A percentile compares a stretch with the other conserved stretches of the same genome.
Evolutionary conservation across 75 land plant species (phyloP).

Genomic region (Ceratopteris richardii): DNA sequence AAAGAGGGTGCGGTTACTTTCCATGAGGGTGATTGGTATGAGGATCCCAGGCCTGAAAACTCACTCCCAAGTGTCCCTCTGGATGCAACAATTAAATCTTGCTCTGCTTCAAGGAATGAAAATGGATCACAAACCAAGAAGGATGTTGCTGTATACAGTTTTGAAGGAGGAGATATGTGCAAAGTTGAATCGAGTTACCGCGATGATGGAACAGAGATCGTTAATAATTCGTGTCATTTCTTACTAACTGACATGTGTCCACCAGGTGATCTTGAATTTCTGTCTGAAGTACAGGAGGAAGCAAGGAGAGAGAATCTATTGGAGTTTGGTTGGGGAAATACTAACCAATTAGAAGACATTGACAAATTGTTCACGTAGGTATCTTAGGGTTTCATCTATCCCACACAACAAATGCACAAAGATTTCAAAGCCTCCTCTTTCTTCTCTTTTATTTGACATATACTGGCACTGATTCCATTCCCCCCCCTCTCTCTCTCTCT

Average conservation of each 20-base stretch:
- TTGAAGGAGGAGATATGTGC: slow-evolving; percentile 3
- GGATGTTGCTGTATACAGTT: slow-evolving; percentile 1
- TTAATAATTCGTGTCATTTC: slow-evolving; percentile 12
- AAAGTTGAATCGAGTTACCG: slow-evolving; percentile 1
- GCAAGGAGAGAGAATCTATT: slow-evolving; percentile 9
- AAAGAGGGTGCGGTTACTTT: no score
- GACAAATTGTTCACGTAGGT: slow-evolving; percentile 15
- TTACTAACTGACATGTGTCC: slow-evolving; percentile 10
- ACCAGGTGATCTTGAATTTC: slow-evolving; percentile 8
- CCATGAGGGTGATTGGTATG: no score
- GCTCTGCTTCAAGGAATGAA: not conserved
- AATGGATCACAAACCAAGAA: not conserved
- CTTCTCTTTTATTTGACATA: not conserved
- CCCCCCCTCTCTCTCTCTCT: no score
- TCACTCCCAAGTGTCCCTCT: not conserved
- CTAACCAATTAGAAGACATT: slow-evolving; percentile 12
- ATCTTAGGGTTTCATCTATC: not conserved
- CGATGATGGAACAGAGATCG: slow-evolving; percentile 2
- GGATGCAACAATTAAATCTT: not conserved
- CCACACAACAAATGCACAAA: no score
- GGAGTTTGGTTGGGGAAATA: slow-evolving; percentile 14
- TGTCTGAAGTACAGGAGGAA: slow-evolving; percentile 11
- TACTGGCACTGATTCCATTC: not conserved
- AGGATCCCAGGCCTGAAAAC: slow-evolving; percentile 2
- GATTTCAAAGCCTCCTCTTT: no score